These are phyloP conservation scores for Coemansia reversa DNA, from an alignment of 192 early-diverging fungal genomes.

Conservation along the genomic window DNA sequence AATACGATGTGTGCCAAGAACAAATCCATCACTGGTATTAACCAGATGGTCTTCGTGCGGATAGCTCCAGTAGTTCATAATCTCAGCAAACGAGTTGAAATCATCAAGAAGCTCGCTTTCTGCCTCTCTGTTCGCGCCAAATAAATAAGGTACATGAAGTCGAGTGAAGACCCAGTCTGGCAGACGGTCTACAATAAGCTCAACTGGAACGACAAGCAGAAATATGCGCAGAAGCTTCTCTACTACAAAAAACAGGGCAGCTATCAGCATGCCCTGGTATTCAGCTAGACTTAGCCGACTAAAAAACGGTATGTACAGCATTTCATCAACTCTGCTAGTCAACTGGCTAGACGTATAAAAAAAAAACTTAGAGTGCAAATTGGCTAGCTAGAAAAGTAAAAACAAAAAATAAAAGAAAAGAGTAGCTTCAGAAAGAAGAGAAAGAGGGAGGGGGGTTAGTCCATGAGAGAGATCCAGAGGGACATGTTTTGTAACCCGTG, in stretches of 20 bases:
- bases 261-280: constrained; percentile 62
- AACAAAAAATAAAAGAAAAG: constrained; percentile 1
- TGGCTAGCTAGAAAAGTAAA: background rate
- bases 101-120: constrained; percentile 50
- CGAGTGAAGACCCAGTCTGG: constrained; percentile 38
- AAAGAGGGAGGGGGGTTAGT: background rate
- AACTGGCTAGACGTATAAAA: constrained; percentile 6
- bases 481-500: no score
- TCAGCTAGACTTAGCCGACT: constrained; percentile 61
- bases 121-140: constrained; percentile 31
- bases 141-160: constrained; percentile 34
- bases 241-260: constrained; percentile 64
- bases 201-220: constrained; percentile 61
- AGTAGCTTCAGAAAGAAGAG: background rate
- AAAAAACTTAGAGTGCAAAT: background rate
- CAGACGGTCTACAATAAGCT: constrained; percentile 54
- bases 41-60: constrained; percentile 82
- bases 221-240: constrained; percentile 73
- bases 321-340: constrained; percentile 4
- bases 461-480: background rate
- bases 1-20: constrained; percentile 81
- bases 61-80: constrained; percentile 69
- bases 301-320: constrained; percentile 63
- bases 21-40: constrained; percentile 80
- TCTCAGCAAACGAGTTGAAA: constrained; percentile 51